phyloP scores from a whole-genome alignment of 2,329 filamentous ascomycete species.

The Elsinoe ampelina region DNA sequence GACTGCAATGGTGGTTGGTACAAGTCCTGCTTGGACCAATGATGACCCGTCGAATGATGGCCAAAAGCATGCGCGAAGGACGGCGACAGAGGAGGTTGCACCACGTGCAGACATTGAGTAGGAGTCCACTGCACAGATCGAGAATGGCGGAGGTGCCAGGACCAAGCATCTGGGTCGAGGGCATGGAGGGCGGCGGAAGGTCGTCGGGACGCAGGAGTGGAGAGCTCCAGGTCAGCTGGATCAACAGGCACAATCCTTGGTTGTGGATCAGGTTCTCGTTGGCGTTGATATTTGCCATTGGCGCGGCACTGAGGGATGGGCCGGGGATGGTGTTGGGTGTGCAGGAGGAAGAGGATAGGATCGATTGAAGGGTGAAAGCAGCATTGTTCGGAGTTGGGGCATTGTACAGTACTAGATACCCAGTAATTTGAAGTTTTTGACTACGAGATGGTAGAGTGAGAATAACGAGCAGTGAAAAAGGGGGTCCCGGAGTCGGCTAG shows the following conservation, averaged over 20 bases:
- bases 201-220: not conserved
- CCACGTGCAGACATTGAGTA: conserved; percentile 1
- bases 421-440: not conserved
- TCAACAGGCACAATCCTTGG: conserved; percentile 26
- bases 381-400: not conserved
- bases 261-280: conserved; percentile 42
- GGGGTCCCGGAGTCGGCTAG: not conserved
- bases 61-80: conserved; percentile 13
- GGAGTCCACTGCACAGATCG: not conserved
- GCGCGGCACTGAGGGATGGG: conserved; percentile 39
- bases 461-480: not conserved
- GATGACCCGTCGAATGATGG: conserved; percentile 26
- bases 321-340: conserved; percentile 32
- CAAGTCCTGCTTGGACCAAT: conserved; percentile 26
- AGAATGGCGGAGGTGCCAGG: not conserved
- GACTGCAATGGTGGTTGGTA: conserved; percentile 29
- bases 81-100: not conserved
- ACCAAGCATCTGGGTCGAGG: conserved; percentile 11
- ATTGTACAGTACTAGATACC: conserved; percentile 10
- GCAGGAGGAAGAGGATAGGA: conserved; percentile 11
- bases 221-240: conserved; percentile 9
- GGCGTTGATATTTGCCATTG: conserved; percentile 39
- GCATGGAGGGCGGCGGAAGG: not conserved
- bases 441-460: not conserved
- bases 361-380: not conserved